phyloP scores from a whole-genome alignment of 1,284 basidiomycete species.

The Apiotrichum laibachii region DNA sequence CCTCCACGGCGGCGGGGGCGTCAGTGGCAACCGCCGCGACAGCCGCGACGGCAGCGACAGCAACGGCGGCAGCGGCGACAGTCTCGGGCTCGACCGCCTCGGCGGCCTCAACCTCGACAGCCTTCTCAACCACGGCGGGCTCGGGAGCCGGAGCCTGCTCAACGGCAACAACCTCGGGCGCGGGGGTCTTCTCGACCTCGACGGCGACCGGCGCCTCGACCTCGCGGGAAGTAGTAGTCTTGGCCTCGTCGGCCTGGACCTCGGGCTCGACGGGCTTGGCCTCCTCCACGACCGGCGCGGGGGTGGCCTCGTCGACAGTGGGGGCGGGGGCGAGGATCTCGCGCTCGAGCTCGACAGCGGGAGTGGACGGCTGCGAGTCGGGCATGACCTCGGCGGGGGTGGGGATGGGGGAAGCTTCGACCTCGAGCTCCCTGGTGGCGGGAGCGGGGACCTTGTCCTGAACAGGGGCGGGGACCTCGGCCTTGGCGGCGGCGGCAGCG shows the following conservation, averaged over 20 bases:
- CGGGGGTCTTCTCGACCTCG: too few species aligned
- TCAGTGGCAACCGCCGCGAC: neutral
- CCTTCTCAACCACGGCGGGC: neutral
- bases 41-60: too few species aligned
- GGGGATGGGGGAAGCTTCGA: neutral
- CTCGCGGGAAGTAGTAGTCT: neutral
- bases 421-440: neutral
- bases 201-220: neutral
- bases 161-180: too few species aligned
- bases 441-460: neutral
- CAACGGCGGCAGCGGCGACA: neutral
- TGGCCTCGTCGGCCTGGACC: neutral
- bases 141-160: neutral
- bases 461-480: neutral
- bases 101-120: neutral
- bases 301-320: neutral
- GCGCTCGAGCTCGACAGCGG: neutral
- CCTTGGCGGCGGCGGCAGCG: neutral
- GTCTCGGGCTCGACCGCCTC: neutral
- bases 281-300: neutral
- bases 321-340: conserved; percentile 1
- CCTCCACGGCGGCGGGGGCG: neutral
- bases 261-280: neutral
- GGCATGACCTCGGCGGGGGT: conserved; percentile 1
- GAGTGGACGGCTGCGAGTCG: neutral